Conservation (phyloP, 345 rosid species). For the Aethionema arabicum region DNA sequence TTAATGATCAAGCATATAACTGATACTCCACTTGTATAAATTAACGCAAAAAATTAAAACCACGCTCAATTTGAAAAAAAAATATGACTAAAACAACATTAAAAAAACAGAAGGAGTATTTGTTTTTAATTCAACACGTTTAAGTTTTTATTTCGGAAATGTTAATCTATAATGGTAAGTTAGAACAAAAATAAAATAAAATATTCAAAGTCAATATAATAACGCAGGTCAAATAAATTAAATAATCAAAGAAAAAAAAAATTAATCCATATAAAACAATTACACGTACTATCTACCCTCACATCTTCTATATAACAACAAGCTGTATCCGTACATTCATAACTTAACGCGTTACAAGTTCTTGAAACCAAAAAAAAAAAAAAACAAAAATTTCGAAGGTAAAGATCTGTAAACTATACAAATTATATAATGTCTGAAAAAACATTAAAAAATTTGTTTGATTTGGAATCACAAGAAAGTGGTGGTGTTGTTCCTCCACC, state of each 20-base stretch:
- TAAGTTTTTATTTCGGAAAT: background rate
- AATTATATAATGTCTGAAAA: slow-evolving; percentile 22
- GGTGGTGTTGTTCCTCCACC: slow-evolving; percentile 32
- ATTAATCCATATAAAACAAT: background rate
- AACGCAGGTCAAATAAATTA: background rate
- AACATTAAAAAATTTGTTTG: slow-evolving; percentile 3
- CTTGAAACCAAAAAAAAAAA: background rate
- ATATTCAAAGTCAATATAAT: slow-evolving; percentile 10
- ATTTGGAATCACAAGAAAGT: slow-evolving; percentile 33
- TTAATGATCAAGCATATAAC: no score
- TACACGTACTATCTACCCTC: no score
- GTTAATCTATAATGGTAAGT: background rate
- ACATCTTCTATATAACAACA: background rate
- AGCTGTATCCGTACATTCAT: slow-evolving; percentile 16
- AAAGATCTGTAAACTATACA: no score
- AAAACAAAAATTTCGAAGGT: background rate
- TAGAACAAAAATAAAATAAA: background rate
- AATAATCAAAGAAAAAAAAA: background rate
- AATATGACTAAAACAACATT: no score
- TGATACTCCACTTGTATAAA: no score
- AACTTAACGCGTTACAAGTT: slow-evolving; percentile 9
- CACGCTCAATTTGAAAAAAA: no score
- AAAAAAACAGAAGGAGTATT: no score
- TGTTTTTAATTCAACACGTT: no score
- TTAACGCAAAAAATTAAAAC: no score